Percentiles rank a stretch among this genome's conserved stretches.
Conservation (phyloP, 2,329 filamentous ascomycete species). For the Beauveria pseudobassiana region DNA sequence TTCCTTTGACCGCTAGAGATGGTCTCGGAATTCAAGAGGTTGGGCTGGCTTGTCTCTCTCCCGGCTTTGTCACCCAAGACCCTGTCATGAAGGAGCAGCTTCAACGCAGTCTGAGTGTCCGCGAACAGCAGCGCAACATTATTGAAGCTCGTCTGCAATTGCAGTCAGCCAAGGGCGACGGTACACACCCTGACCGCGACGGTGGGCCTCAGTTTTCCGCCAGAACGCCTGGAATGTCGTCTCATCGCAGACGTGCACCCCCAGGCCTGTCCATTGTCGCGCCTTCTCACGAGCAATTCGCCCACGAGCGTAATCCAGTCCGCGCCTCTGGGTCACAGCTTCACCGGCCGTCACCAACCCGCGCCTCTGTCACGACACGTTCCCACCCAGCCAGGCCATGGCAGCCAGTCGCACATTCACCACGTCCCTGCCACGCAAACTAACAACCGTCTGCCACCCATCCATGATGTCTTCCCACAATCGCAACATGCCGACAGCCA, state of each 20-base stretch:
- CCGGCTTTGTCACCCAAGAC: conserved; percentile 92
- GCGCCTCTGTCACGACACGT: conserved; percentile 71
- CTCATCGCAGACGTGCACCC: conserved; percentile 67
- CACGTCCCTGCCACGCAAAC: conserved; percentile 84
- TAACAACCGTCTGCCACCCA: conserved; percentile 83
- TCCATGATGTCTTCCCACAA: conserved; percentile 90
- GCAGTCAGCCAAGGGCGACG: conserved; percentile 72
- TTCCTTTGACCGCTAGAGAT: conserved; percentile 73
- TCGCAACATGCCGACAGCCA: conserved; percentile 53
- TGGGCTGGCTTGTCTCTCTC: conserved; percentile 87
- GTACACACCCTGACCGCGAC: conserved; percentile 47
- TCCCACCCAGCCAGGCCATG: conserved; percentile 72
- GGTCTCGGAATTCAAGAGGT: conserved; percentile 83
- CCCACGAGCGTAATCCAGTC: conserved; percentile 95
- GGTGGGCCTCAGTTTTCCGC: conserved; percentile 42
- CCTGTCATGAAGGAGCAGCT: conserved; percentile 95
- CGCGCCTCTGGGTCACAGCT: conserved; percentile 87
- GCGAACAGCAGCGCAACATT: conserved; percentile 89
- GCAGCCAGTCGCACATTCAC: conserved; percentile 82
- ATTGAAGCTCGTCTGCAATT: conserved; percentile 89
- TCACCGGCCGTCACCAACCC: conserved; percentile 80
- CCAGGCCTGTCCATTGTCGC: conserved; percentile 92
- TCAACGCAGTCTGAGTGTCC: conserved; percentile 85
- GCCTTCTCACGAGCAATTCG: conserved; percentile 85
- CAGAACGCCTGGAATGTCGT: conserved; percentile 66